These are phyloP conservation scores for Cymbopogon flexuosus DNA, from an alignment of 202 grass and related monocot species.

Conservation along the genomic window DNA sequence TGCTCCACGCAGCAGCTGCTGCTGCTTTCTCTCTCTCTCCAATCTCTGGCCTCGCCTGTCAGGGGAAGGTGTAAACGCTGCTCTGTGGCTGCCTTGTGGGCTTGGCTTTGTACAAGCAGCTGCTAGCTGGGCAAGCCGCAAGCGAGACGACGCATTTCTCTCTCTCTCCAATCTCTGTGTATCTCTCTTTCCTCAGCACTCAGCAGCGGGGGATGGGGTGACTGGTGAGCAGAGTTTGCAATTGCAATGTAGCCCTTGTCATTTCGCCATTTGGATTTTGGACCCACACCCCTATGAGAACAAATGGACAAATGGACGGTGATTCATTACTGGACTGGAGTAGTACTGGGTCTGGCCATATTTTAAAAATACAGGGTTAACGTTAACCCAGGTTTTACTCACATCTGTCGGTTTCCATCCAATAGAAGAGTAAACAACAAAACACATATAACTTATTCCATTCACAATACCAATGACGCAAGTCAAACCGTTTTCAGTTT, in stretches of 20 bases:
- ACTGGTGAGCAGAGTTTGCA: conserved; percentile 5
- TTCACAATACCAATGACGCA: background rate
- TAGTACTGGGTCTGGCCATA: background rate
- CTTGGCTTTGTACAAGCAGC: conserved; percentile 43
- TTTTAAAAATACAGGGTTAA: too few relatives aligned
- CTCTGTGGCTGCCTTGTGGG: conserved; percentile 27
- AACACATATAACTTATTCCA: background rate
- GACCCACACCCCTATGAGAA: background rate
- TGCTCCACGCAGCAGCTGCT: background rate
- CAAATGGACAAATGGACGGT: background rate
- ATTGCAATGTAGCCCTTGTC: conserved; percentile 28
- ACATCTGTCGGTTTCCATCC: background rate
- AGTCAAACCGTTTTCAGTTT: background rate
- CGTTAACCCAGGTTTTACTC: background rate
- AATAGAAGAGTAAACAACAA: background rate
- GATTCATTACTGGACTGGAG: background rate
- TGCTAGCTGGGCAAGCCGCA: background rate
- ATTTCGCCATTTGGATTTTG: conserved; percentile 15
- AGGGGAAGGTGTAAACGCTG: conserved; percentile 34
- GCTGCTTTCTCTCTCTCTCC: conserved; percentile 12
- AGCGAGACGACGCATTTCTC: background rate
- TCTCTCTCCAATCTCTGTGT: background rate
- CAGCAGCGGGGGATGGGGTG: background rate
- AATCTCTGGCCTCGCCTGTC: background rate
- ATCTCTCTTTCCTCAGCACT: background rate